Evolutionary conservation across 163 green algal genomes (phyloP).

Genomic region (Chlamydomonas reinhardtii): DNA sequence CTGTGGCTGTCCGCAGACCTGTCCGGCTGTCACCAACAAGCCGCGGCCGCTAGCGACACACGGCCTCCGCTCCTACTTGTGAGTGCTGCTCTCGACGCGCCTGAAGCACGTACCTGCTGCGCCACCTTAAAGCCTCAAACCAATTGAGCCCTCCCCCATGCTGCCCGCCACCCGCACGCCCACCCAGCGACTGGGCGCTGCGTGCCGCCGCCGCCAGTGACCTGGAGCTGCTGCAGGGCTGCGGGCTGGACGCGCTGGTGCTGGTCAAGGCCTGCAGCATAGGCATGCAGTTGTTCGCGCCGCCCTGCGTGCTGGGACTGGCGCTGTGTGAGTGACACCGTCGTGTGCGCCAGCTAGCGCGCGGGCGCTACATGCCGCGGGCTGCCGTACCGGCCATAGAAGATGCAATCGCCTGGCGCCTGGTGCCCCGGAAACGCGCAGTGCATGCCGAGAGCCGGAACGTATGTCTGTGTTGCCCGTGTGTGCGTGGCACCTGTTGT

Average conservation of each 20-base stretch:
- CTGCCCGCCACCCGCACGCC: too few relatives aligned
- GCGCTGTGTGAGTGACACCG: background rate
- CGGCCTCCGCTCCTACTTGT: background rate
- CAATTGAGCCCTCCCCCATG: too few relatives aligned
- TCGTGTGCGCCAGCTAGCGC: background rate
- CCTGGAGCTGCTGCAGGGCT: constrained; percentile 15
- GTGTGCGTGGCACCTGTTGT: too few relatives aligned
- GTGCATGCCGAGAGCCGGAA: too few relatives aligned
- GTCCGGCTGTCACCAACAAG: constrained; percentile 15
- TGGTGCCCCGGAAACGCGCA: too few relatives aligned
- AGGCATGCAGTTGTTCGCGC: constrained; percentile 17
- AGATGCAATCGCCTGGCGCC: too few relatives aligned
- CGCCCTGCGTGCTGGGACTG: background rate
- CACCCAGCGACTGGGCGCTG: constrained; percentile 22
- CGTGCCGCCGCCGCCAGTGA: background rate
- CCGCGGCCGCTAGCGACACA: background rate
- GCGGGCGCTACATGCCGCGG: too few relatives aligned
- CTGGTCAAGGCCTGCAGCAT: constrained; percentile 11
- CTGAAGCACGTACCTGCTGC: too few relatives aligned
- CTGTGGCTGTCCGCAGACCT: too few relatives aligned
- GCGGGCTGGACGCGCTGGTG: constrained; percentile 23
- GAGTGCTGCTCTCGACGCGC: background rate
- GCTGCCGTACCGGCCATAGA: too few relatives aligned
- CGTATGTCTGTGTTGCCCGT: too few relatives aligned
- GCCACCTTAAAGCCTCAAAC: too few relatives aligned